Evolutionary conservation across 106 monocot genomes (phyloP), one percentile per base, ranked within the genome.

Genomic region (Dioscorea alata): DNA sequence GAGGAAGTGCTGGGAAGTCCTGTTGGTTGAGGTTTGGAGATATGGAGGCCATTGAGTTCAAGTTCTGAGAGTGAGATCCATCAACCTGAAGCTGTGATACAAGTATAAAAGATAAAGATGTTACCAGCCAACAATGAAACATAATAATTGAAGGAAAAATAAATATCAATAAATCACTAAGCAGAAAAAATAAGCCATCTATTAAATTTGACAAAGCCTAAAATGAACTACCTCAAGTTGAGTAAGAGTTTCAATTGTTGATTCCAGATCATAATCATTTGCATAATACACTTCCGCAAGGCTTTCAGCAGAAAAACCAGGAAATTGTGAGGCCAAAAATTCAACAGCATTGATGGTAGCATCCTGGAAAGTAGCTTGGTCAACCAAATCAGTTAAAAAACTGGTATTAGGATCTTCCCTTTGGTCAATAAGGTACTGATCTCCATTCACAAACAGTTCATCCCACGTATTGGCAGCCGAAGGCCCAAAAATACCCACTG

Each of bases 211-310:
- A 42, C 6, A 10, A 5, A 10, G 42, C 6, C 42, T 8, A 6
- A 42, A 42, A 42, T 42, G 42, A 35, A 15, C 31, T 78, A 94
- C 94, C 90, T 84, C 86, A 65, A 87, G 79, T 53, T 94, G 84
- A 69, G 49, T 80, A 20, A 94, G 86, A 19, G 82, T 82, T 62
- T 87, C 87, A 25, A 78, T 74, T 22, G 90, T 87, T 14, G 63
- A 68, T 75, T 78, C 84, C 76, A 94, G 76, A 76, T 90, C 78
- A 75, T 73, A 70, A 15, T 78, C 78, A 80, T 81, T 94, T 65
- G 73, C 78, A 68, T 75, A 77, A 58, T 90, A 94, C 21, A 85
- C 71, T 66, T 89, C 90, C 32, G 84, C 72, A 71, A 94, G 79
- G 57, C 80, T 83, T 33, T 92, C 80, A 57, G 78, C 32, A 74